Evolutionary conservation across 148 eudicot genomes (phyloP).

Genomic region (Vaccinium darrowii): DNA sequence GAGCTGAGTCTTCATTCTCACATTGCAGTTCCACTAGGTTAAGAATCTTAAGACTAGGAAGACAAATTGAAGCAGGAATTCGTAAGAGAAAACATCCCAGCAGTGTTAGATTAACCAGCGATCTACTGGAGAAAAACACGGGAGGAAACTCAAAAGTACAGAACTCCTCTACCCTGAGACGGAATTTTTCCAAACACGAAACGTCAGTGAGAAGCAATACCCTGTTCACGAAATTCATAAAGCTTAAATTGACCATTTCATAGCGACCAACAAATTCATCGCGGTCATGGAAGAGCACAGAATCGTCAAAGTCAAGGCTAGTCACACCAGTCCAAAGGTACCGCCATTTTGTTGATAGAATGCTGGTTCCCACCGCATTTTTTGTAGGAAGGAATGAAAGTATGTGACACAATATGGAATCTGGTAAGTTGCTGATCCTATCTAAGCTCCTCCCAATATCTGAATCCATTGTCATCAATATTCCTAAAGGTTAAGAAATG

Average conservation of each 20-base stretch:
- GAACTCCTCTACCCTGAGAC: not conserved
- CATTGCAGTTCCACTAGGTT: no score
- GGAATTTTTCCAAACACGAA: not conserved
- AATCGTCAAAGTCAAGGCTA: slow-evolving; percentile 23
- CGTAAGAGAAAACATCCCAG: no score
- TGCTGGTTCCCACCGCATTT: slow-evolving; percentile 14
- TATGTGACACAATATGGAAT: slow-evolving; percentile 21
- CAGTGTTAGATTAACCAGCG: no score
- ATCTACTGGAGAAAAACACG: no score
- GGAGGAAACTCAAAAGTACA: not conserved
- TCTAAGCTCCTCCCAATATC: slow-evolving; percentile 10
- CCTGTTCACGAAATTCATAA: no score
- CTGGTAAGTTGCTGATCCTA: slow-evolving; percentile 21
- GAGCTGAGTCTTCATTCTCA: no score
- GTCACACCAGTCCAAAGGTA: slow-evolving; percentile 24
- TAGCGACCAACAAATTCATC: not conserved
- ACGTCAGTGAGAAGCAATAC: no score
- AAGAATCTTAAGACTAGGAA: no score
- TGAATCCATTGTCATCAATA: not conserved
- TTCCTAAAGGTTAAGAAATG: not conserved
- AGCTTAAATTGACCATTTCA: not conserved
- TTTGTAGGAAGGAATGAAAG: slow-evolving; percentile 26
- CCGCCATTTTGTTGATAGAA: slow-evolving; percentile 29
- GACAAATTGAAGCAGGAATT: no score
- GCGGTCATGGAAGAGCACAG: not conserved